A percentile compares a stretch with the other conserved stretches of the same genome.
phyloP scores from a whole-genome alignment of 441 rosid genomes.

The Brassica hybrid region DNA sequence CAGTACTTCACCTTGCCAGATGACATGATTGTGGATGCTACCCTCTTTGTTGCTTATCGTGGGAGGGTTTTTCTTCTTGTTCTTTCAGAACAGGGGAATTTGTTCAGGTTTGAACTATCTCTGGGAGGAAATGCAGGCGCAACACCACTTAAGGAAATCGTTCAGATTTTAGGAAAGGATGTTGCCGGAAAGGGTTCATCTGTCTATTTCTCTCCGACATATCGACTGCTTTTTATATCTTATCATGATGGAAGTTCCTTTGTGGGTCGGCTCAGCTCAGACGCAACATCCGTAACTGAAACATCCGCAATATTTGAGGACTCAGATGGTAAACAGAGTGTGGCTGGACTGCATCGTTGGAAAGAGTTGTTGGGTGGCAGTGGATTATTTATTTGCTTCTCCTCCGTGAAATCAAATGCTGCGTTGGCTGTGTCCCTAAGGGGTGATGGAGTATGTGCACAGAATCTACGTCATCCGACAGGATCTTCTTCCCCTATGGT shows the following conservation, averaged over 20 bases:
- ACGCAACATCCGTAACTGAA: slow-evolving; percentile 75
- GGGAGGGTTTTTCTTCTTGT: slow-evolving; percentile 90
- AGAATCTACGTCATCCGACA: slow-evolving; percentile 84
- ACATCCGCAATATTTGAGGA: slow-evolving; percentile 83
- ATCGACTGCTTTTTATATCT: slow-evolving; percentile 84
- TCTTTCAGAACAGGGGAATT: slow-evolving; percentile 87
- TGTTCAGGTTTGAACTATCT: slow-evolving; percentile 85
- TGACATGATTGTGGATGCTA: slow-evolving; percentile 91
- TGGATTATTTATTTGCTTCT: slow-evolving; percentile 89
- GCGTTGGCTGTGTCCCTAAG: slow-evolving; percentile 80
- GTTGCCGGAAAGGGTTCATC: slow-evolving; percentile 87
- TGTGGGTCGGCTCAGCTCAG: slow-evolving; percentile 77
- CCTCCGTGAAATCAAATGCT: slow-evolving; percentile 79
- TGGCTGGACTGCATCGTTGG: slow-evolving; percentile 98
- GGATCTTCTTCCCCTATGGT: slow-evolving; percentile 92
- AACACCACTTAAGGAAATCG: slow-evolving; percentile 83
- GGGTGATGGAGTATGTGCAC: slow-evolving; percentile 72
- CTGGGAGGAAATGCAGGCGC: slow-evolving; percentile 89
- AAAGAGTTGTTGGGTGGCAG: slow-evolving; percentile 84
- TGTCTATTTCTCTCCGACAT: slow-evolving; percentile 81
- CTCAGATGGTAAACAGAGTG: slow-evolving; percentile 69
- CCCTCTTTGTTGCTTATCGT: slow-evolving; percentile 83
- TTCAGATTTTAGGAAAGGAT: slow-evolving; percentile 73
- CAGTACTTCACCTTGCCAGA: slow-evolving; percentile 91
- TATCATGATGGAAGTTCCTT: slow-evolving; percentile 93